These are phyloP conservation scores for Hansenula sp. DNA, from an alignment of 1,139 yeast genomes.

Conservation along the genomic window DNA sequence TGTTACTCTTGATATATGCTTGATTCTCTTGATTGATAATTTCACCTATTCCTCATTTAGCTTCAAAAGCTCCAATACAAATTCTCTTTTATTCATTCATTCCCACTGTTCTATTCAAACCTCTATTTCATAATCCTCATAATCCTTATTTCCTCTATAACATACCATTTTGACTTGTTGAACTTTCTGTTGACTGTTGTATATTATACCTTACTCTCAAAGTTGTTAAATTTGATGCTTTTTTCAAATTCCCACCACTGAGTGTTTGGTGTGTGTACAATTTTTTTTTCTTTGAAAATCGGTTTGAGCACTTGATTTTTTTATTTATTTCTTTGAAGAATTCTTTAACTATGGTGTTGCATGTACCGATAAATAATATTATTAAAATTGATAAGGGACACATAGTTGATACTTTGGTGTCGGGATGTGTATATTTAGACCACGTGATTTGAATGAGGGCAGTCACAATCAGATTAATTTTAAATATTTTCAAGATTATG, in stretches of 20 bases:
- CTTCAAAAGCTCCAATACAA: neutral
- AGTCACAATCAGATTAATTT: too few relatives aligned
- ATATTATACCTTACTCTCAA: neutral
- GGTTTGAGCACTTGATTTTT: neutral
- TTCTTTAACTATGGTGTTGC: too few relatives aligned
- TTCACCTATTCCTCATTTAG: too few relatives aligned
- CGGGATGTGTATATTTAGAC: neutral
- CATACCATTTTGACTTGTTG: slow-evolving; percentile 4
- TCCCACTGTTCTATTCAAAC: too few relatives aligned
- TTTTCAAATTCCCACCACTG: neutral
- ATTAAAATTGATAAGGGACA: too few relatives aligned
- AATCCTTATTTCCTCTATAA: neutral
- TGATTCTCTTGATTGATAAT: too few relatives aligned
- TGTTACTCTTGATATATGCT: too few relatives aligned
- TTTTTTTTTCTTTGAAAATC: neutral
- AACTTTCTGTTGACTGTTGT: neutral
- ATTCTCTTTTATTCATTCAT: too few relatives aligned
- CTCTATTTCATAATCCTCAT: neutral
- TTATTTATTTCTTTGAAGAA: too few relatives aligned
- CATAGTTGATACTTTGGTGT: neutral
- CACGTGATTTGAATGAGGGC: neutral
- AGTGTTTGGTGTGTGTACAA: neutral
- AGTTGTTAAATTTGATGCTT: neutral
- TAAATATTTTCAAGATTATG: too few relatives aligned
- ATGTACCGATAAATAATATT: too few relatives aligned